Percentiles rank a stretch among this genome's conserved stretches.
These are phyloP conservation scores for Pichia nakasei DNA, from an alignment of 805 yeast species.

Conservation along the genomic window DNA sequence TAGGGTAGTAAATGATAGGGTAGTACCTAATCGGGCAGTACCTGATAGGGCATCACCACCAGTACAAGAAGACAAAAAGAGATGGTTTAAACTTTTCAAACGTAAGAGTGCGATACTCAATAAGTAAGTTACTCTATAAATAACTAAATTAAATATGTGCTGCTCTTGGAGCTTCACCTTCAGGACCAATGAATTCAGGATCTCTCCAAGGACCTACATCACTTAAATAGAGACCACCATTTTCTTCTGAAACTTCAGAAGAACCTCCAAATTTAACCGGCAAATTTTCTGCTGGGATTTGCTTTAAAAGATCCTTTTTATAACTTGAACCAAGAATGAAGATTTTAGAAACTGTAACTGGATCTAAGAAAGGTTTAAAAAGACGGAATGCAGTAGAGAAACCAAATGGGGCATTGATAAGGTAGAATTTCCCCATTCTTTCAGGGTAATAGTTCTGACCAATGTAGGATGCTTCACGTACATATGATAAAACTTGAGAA, in stretches of 20 bases:
- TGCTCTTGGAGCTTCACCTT: conserved; percentile 77
- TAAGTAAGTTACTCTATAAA: background rate
- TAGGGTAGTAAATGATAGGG: too few species aligned
- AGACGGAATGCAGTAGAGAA: conserved; percentile 88
- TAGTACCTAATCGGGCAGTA: too few species aligned
- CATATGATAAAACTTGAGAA: conserved; percentile 76
- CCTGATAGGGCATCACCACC: background rate
- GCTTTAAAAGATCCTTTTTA: conserved; percentile 75
- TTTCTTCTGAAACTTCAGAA: conserved; percentile 54
- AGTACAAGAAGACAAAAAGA: background rate
- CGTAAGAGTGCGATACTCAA: background rate
- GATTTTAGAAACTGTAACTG: conserved; percentile 93
- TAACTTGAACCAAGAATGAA: conserved; percentile 77
- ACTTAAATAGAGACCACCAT: conserved; percentile 75
- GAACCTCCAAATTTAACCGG: conserved; percentile 88
- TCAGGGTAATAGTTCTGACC: conserved; percentile 98
- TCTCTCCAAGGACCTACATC: conserved; percentile 99
- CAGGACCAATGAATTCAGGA: conserved; percentile 79
- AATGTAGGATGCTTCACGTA: conserved; percentile 84
- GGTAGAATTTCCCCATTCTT: conserved; percentile 96
- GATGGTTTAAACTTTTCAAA: background rate
- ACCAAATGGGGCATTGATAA: conserved; percentile 96
- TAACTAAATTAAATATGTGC: background rate
- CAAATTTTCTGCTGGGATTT: conserved; percentile 87
- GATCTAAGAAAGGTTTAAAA: conserved; percentile 92